phyloP scores from a whole-genome alignment of 345 rosid species.

The Salix dunnii region DNA sequence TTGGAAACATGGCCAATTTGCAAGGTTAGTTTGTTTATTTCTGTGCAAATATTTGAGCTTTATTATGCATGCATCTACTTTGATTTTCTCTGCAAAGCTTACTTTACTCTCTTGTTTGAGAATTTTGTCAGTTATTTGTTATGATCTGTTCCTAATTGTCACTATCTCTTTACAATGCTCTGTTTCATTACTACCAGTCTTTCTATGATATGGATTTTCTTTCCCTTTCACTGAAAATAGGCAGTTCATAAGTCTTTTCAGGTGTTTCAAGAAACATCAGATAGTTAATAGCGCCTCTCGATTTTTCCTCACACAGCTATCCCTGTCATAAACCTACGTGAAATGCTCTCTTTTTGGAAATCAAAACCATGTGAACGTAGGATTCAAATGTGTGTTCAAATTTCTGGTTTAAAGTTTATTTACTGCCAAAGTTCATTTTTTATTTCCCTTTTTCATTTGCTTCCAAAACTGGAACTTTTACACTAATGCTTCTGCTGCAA shows the following conservation, averaged over 20 bases:
- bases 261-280: background rate
- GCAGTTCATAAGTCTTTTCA: background rate
- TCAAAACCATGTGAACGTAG: background rate
- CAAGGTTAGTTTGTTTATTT: slow-evolving; percentile 56
- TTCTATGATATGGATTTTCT: background rate
- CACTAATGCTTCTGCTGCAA: background rate
- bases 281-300: background rate
- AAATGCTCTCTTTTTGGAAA: background rate
- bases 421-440: background rate
- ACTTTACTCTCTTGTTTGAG: background rate
- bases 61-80: background rate
- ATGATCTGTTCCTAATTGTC: background rate
- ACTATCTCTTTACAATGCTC: background rate
- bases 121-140: background rate
- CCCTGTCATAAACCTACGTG: background rate
- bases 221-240: background rate
- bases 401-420: background rate
- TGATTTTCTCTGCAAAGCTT: background rate
- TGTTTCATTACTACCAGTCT: background rate
- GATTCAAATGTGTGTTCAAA: background rate
- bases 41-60: background rate
- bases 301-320: background rate
- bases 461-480: background rate
- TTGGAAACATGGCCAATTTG: slow-evolving; percentile 62
- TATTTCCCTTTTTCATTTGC: background rate